These are phyloP conservation scores for Arachnomyces sp. DNA, from an alignment of 2,329 filamentous ascomycete genomes.

Conservation along the genomic window DNA sequence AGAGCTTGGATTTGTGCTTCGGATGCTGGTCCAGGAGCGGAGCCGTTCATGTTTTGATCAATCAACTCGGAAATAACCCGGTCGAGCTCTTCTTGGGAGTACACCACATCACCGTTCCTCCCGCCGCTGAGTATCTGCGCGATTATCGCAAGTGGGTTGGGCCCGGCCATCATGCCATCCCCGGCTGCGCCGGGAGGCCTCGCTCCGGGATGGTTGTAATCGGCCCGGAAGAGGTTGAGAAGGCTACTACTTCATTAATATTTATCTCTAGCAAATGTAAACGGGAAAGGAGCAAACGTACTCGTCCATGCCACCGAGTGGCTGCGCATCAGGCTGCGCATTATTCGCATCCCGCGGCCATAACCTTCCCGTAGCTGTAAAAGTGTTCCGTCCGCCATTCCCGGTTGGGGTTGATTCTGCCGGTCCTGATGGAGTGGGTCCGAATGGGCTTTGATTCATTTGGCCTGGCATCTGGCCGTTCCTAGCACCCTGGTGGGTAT, in stretches of 20 bases:
- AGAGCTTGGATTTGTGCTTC: constrained; percentile 66
- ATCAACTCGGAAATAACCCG: constrained; percentile 80
- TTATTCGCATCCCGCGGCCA: constrained; percentile 46
- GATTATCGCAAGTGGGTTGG: constrained; percentile 41
- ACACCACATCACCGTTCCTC: constrained; percentile 70
- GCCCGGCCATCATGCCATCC: constrained; percentile 11
- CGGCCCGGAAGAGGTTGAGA: neutral
- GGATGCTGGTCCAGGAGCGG: constrained; percentile 74
- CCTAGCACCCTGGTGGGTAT: constrained; percentile 13
- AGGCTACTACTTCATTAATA: neutral
- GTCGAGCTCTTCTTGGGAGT: constrained; percentile 84
- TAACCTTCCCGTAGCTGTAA: constrained; percentile 23
- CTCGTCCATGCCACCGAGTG: constrained; percentile 42
- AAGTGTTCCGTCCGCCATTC: neutral
- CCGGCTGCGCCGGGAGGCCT: constrained; percentile 5
- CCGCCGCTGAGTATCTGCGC: constrained; percentile 31
- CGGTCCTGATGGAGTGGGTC: constrained; percentile 9
- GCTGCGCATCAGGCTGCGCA: constrained; percentile 41
- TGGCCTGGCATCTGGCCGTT: neutral
- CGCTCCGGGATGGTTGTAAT: neutral
- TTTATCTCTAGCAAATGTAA: neutral
- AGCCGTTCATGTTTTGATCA: constrained; percentile 67
- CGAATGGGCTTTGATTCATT: too few species aligned
- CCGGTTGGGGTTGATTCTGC: neutral
- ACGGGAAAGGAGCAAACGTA: constrained; percentile 26